phyloP scores from a whole-genome alignment of 1,139 yeast genomes.

The Taphrina flavorubra region DNA sequence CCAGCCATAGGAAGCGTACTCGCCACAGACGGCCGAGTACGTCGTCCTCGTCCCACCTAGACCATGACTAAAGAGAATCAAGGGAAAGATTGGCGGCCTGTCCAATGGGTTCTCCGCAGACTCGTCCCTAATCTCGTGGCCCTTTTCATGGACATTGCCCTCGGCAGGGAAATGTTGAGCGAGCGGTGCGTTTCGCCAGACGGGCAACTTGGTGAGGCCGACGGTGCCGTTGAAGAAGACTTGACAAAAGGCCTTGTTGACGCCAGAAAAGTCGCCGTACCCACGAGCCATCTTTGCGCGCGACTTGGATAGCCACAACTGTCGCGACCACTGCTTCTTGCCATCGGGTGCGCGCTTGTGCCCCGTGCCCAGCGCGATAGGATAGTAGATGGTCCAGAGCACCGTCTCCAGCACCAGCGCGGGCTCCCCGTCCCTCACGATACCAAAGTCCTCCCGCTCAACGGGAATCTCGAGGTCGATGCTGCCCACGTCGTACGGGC shows the following conservation, averaged over 20 bases:
- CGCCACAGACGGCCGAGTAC: slow-evolving; percentile 47
- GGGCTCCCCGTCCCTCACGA: slow-evolving; percentile 20
- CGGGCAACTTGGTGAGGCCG: slow-evolving; percentile 39
- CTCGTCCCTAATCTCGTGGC: slow-evolving; percentile 28
- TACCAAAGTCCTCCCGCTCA: slow-evolving; percentile 28
- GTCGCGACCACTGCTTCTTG: slow-evolving; percentile 33
- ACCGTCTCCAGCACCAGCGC: slow-evolving; percentile 35
- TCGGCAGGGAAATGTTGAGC: slow-evolving; percentile 39
- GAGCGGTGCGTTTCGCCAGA: slow-evolving; percentile 39
- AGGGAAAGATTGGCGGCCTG: slow-evolving; percentile 44
- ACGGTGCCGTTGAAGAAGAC: slow-evolving; percentile 32
- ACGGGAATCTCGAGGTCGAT: slow-evolving; percentile 40
- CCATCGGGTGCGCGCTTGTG: slow-evolving; percentile 31
- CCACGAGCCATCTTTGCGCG: slow-evolving; percentile 30
- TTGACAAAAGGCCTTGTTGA: slow-evolving; percentile 32
- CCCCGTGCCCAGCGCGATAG: slow-evolving; percentile 31
- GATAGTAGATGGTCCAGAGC: slow-evolving; percentile 37
- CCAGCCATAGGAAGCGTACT: slow-evolving; percentile 47
- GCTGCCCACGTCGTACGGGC: slow-evolving; percentile 40
- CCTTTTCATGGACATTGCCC: slow-evolving; percentile 30
- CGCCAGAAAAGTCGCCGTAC: slow-evolving; percentile 39
- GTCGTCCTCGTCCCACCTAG: slow-evolving; percentile 47
- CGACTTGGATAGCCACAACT: slow-evolving; percentile 31
- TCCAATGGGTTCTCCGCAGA: slow-evolving; percentile 8
- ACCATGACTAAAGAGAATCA: slow-evolving; percentile 47